Evolutionary conservation across 2,329 filamentous ascomycete genomes (phyloP), one percentile per base, ranked within the genome.

Genomic region (Colletotrichum chrysophilum): DNA sequence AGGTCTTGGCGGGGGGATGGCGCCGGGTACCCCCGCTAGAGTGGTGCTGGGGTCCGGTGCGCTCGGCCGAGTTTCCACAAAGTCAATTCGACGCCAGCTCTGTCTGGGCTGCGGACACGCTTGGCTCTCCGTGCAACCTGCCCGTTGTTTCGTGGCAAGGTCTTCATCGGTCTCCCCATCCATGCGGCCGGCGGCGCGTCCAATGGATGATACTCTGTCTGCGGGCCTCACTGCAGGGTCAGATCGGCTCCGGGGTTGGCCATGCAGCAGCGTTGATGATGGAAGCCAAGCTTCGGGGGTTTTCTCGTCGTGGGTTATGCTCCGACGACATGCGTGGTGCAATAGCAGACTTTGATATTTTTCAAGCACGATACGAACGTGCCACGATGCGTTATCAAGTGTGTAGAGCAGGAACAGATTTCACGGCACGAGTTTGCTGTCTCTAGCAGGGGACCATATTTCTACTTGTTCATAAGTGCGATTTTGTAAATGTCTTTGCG

Each of bases 1-100:
- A 16, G 52, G 66, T 68, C 66, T 68, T 68, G 66, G 66, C 66
- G 66, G 52, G 43, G 66, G 66, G 66, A 68, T 68, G 43, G 34
- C 26, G 64, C 18, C 18, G 24, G 18, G 18, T 32, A 34, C 16
- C 26, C 65, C 48, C 65, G 43, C n/a, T 56, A 26, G 12, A 32
- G 65, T n/a, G 24, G 21, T 66, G 64, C 38, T 30, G 48, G 65
- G 43, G 38, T 24, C 38, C n/a, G 64, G 16, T 56, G 21, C 66
- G 58, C 62, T 66, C 62, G 62, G 62, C 38, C 62, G 62, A 32
- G 14, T 43, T 38, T 18, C 52, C 55, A 36, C 43, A 52, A 30
- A n/a, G 16, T 52, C 38, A 30, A 66, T 66, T 66, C 24, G 21
- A 32, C 21, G 64, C 32, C 26, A 66, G 58, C 43, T 24, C 38